Conservation (phyloP, 306 rosid species). For the Pueraria montana region DNA sequence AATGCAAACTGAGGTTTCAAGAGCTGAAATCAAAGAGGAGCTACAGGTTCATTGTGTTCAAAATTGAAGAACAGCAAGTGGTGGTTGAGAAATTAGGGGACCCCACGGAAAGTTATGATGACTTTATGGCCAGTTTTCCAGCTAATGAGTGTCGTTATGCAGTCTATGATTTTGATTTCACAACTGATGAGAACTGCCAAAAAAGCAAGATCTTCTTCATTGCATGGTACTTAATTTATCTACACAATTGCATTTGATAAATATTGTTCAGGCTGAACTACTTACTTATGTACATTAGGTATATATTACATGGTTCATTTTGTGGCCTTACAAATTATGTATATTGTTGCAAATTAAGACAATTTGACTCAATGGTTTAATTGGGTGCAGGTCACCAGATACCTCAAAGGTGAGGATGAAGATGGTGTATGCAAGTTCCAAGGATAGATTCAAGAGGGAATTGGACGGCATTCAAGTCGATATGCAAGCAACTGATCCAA, state of each 20-base stretch:
- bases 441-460: constrained; percentile 92
- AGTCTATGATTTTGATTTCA: constrained; percentile 82
- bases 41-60: constrained; percentile 76
- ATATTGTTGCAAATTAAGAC: not conserved
- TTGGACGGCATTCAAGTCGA: constrained; percentile 89
- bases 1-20: constrained; percentile 79
- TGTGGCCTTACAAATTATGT: not conserved
- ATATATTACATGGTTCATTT: not conserved
- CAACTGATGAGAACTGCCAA: constrained; percentile 78
- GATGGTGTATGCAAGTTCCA: constrained; percentile 96
- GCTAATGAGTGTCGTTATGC: constrained; percentile 86
- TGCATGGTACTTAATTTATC: constrained; percentile 65
- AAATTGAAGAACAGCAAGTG: constrained; percentile 73
- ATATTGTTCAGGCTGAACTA: not conserved
- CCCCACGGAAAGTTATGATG: constrained; percentile 66
- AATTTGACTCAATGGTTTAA: not conserved
- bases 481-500: constrained; percentile 93
- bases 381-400: constrained; percentile 84
- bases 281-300: not conserved
- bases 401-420: constrained; percentile 85
- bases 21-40: constrained; percentile 80
- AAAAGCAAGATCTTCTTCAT: constrained; percentile 94
- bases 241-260: not conserved
- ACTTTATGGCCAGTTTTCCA: constrained; percentile 75
- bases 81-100: constrained; percentile 75